Base-by-base conservation (phyloP, 306 rosid genomes). In the Ceratonia siliqua region DNA sequence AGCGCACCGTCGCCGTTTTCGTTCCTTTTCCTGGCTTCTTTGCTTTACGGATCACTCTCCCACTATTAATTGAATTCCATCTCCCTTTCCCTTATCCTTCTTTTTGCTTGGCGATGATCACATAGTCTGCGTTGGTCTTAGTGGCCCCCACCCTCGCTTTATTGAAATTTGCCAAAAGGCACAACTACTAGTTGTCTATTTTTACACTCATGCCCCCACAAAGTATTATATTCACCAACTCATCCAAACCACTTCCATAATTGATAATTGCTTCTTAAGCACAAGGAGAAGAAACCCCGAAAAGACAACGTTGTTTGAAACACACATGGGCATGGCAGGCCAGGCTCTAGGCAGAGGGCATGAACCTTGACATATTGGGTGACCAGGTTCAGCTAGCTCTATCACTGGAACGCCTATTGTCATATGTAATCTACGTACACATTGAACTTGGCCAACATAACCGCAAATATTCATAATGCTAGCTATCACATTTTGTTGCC, bases 1-100 rank as follows among this genome's bases (percentile, higher is more conserved):
- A 64, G 89, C 84, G 81, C 67, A 76, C 52, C 70, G 87, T 69
- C 83, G 82, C 86, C 69, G 86, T 56, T 57, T 21, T 71, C 72
- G 81, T 86, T 82, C 5, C 25, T 77, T 74, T 74, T 67, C 24
- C 17, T 13, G 62, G 1, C 0, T 11, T 9, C 15, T 41, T 41
- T 27, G 2, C 33, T 30, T 21, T 53, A 3, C 12, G 50, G 75
- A 76, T 77, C 1, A 35, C 17, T 13, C 11, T 11, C 42, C 42
- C 9, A n/a, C n/a, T n/a, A n/a, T n/a, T n/a, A n/a, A n/a, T n/a
- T n/a, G n/a, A n/a, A n/a, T 38, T 38, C 42, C 1, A 10, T 38
- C 9, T 6, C 42, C 42, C 12, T 17, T 8, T 41, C 61, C 65
- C 73, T 72, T 54, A 62, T 67, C 52, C 21, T 46, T 58, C 20